phyloP scores from a whole-genome alignment of 2,329 filamentous ascomycete species.

The Capronia americana region DNA sequence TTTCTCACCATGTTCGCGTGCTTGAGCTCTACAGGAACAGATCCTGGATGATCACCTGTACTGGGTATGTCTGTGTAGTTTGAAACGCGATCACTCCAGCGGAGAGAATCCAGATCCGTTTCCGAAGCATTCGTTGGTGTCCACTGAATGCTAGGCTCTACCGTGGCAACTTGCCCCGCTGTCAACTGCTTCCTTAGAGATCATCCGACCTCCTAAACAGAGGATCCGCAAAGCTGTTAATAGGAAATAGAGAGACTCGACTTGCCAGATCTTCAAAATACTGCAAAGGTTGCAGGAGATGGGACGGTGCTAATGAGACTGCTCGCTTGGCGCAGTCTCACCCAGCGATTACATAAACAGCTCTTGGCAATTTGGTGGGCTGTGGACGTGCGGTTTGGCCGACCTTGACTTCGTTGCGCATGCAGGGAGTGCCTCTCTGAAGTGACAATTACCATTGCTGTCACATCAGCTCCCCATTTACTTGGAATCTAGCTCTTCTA shows the following conservation, averaged over 20 bases:
- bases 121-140: no score
- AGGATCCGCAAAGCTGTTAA: no score
- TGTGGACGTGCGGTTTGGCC: background rate
- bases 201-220: no score
- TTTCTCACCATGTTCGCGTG: no score
- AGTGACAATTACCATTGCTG: background rate
- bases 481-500: background rate
- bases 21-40: no score
- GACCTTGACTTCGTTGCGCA: slow-evolving; percentile 8
- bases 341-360: slow-evolving; percentile 1
- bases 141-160: no score
- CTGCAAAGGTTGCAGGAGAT: background rate
- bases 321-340: background rate
- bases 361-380: slow-evolving; percentile 5
- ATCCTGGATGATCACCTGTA: background rate
- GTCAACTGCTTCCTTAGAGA: no score
- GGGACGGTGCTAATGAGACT: no score
- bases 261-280: background rate
- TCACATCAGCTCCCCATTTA: background rate
- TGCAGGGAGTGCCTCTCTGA: background rate
- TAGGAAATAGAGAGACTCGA: no score
- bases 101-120: no score
- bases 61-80: background rate
- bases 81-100: background rate
- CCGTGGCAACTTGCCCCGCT: no score